These are phyloP conservation scores for Pestalotiopsis sp. DNA, from an alignment of 2,329 filamentous ascomycete genomes.

Conservation along the genomic window DNA sequence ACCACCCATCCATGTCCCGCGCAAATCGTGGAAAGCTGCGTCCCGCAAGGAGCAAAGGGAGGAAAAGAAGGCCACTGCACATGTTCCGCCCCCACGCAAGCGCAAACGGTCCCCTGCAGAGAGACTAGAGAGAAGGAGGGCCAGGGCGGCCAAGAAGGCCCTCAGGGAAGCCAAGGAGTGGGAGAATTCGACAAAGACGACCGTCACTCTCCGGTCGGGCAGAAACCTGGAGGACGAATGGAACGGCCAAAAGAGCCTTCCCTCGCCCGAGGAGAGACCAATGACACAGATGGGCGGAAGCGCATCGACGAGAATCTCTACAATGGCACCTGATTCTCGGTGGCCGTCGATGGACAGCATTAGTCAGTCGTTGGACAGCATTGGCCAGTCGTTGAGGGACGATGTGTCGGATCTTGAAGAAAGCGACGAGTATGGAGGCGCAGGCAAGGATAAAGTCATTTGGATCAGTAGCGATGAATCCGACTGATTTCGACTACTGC, in stretches of 20 bases:
- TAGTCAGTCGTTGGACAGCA: constrained; percentile 1
- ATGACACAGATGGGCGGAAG: neutral
- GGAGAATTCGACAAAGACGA: neutral
- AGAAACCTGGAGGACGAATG: neutral
- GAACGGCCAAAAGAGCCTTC: neutral
- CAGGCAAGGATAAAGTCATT: neutral
- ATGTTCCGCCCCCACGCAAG: no score
- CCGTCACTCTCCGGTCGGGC: neutral
- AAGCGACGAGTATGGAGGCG: neutral
- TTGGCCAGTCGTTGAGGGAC: constrained; percentile 7
- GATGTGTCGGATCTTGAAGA: neutral
- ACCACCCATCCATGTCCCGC: no score
- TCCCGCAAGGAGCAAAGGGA: no score
- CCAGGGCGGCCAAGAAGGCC: no score
- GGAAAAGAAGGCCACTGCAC: no score
- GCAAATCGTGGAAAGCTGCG: neutral
- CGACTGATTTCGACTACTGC: neutral
- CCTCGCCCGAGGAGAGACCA: neutral
- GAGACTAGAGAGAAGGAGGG: no score
- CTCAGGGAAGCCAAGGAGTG: neutral
- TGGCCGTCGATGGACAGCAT: neutral
- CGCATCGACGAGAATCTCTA: neutral
- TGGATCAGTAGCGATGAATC: constrained; percentile 10
- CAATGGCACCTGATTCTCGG: no score
- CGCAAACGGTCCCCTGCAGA: no score